Percentiles rank a stretch among this genome's conserved stretches.
These are phyloP conservation scores for Clitopilus passeckerianus DNA, from an alignment of 768 basidiomycete genomes.

Conservation along the genomic window DNA sequence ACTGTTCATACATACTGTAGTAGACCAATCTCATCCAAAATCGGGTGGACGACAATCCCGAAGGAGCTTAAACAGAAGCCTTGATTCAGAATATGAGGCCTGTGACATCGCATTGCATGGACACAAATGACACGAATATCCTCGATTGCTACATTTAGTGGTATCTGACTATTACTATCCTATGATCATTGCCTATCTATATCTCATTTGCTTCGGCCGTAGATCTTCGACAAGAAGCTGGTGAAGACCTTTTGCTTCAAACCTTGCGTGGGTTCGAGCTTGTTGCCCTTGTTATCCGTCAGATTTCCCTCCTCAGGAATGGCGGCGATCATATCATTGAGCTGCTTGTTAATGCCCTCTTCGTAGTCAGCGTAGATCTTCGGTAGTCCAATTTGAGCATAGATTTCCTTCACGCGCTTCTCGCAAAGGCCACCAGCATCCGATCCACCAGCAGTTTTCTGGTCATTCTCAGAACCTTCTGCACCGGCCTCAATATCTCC, in stretches of 20 bases:
- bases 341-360: slow-evolving; percentile 56
- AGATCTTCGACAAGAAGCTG: slow-evolving; percentile 86
- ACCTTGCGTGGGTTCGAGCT: slow-evolving; percentile 16
- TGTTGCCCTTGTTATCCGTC: slow-evolving; percentile 22
- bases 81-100: too few relatives aligned
- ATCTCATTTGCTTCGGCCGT: slow-evolving; percentile 51
- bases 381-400: slow-evolving; percentile 62
- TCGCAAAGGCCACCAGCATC: slow-evolving; percentile 46
- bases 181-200: too few relatives aligned
- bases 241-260: slow-evolving; percentile 70
- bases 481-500: slow-evolving; percentile 20
- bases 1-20: too few relatives aligned
- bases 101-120: too few relatives aligned
- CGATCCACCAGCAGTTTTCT: slow-evolving; percentile 10
- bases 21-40: too few relatives aligned
- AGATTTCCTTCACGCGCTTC: slow-evolving; percentile 50
- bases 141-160: too few relatives aligned
- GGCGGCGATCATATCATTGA: slow-evolving; percentile 65
- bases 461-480: slow-evolving; percentile 11
- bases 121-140: too few relatives aligned
- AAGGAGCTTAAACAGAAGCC: too few relatives aligned
- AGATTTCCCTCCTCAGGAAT: slow-evolving; percentile 55
- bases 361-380: slow-evolving; percentile 76
- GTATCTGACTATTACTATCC: too few relatives aligned
- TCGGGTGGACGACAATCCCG: too few relatives aligned